Evolutionary conservation across 73 alveolate genomes (phyloP).

Genomic region (Paramecium tetraurelia): DNA sequence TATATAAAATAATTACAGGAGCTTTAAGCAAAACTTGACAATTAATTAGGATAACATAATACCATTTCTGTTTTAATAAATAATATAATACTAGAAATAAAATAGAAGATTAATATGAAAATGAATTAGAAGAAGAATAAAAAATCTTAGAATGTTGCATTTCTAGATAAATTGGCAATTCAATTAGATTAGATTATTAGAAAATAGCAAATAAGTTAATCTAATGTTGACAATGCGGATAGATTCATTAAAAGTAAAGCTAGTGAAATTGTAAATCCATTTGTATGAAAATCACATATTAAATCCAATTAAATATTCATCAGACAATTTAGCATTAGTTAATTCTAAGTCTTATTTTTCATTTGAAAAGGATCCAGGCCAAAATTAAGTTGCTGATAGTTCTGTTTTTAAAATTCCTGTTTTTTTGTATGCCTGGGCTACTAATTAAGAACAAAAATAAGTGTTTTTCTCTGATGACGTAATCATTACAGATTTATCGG

Average conservation of each 20-base stretch:
- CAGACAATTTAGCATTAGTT: constrained; percentile 1
- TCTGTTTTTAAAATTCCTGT: constrained; percentile 21
- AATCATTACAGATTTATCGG: not conserved
- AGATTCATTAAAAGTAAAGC: not conserved
- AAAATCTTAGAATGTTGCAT: constrained; percentile 16
- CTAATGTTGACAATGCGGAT: not conserved
- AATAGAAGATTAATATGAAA: not conserved
- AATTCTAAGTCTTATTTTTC: not conserved
- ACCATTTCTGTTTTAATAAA: not conserved
- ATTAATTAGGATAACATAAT: not conserved
- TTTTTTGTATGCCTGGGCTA: constrained; percentile 5
- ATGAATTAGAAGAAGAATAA: not conserved
- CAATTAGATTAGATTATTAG: not conserved
- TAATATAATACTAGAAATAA: not conserved
- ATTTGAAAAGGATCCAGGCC: constrained; percentile 50
- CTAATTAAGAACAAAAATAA: constrained; percentile 25
- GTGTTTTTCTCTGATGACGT: not conserved
- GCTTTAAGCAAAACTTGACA: not conserved
- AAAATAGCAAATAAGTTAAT: not conserved
- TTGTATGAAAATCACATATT: constrained; percentile 46
- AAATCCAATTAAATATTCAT: constrained; percentile 43
- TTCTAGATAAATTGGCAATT: constrained; percentile 12
- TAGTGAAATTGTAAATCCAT: constrained; percentile 4
- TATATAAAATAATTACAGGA: not conserved
- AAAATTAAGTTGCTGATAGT: not conserved